Percentiles rank a stretch among this genome's conserved stretches.
These are phyloP conservation scores for Tetrahymena elliotti DNA, from an alignment of 73 alveolate genomes.

Conservation along the genomic window DNA sequence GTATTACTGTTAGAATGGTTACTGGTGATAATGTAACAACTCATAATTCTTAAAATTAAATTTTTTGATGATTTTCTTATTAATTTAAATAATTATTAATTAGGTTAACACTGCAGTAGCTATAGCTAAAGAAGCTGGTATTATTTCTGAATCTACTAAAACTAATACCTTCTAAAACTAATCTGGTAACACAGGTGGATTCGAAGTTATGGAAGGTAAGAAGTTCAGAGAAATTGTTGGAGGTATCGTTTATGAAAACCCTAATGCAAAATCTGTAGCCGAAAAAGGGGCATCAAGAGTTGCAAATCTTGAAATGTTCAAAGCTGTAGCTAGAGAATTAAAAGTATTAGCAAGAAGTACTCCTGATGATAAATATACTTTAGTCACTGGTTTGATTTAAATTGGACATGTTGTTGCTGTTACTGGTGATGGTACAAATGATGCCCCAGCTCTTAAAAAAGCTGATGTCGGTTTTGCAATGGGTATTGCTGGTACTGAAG, in stretches of 20 bases:
- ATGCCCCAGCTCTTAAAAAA: constrained; percentile 62
- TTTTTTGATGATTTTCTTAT: background rate
- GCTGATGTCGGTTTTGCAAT: constrained; percentile 88
- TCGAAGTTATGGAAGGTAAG: constrained; percentile 48
- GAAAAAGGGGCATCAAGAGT: constrained; percentile 52
- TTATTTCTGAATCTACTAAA: constrained; percentile 21
- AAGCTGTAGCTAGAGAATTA: constrained; percentile 43
- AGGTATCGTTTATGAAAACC: constrained; percentile 22
- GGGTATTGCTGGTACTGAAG: constrained; percentile 73
- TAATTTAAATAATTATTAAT: background rate
- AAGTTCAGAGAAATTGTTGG: constrained; percentile 53
- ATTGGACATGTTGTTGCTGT: constrained; percentile 84
- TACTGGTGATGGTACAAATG: constrained; percentile 90
- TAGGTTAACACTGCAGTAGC: constrained; percentile 67
- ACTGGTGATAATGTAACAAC: constrained; percentile 90
- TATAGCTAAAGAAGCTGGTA: constrained; percentile 82
- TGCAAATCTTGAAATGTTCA: constrained; percentile 62
- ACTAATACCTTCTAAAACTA: background rate
- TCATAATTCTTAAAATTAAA: constrained; percentile 52
- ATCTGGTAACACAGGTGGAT: background rate
- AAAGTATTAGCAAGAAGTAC: constrained; percentile 85
- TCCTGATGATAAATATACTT: constrained; percentile 81
- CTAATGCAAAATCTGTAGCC: background rate
- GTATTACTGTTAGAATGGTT: constrained; percentile 91
- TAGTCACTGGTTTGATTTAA: constrained; percentile 77